Evolutionary conservation across 345 rosid species (phyloP).

Genomic region (Syzygium jambos): DNA sequence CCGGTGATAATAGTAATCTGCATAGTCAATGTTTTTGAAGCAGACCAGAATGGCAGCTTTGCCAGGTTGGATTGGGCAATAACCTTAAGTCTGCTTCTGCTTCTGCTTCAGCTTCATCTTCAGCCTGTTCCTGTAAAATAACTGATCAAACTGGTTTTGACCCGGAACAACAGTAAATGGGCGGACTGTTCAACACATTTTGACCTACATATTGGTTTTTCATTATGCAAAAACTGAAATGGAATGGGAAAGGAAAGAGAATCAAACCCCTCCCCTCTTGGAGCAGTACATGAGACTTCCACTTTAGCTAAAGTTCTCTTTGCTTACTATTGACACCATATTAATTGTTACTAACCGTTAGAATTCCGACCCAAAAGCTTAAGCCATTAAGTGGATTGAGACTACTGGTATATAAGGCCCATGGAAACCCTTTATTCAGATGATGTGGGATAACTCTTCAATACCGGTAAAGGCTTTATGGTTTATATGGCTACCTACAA

Average conservation of each 20-base stretch:
- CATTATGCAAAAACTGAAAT: neutral
- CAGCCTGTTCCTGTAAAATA: neutral
- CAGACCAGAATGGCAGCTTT: neutral
- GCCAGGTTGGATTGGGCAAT: neutral
- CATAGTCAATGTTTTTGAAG: neutral
- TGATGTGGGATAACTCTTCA: neutral
- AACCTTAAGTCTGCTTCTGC: neutral
- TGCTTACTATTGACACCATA: neutral
- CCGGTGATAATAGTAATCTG: neutral
- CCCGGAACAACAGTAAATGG: neutral
- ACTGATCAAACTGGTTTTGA: neutral
- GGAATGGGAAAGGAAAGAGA: neutral
- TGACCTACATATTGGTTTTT: neutral
- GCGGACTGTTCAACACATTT: neutral
- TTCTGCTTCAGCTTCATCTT: neutral
- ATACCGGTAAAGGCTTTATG: neutral
- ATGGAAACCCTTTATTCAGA: neutral
- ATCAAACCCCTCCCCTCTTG: neutral
- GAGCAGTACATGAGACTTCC: neutral
- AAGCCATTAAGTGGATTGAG: neutral
- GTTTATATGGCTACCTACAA: neutral
- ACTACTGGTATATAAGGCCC: neutral
- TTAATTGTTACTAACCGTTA: neutral
- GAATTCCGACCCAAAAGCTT: neutral
- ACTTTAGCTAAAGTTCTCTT: neutral